Evolutionary conservation across 1,284 basidiomycete genomes (phyloP), one percentile per base, ranked within the genome.

Genomic region (Leccinum angustisporum): DNA sequence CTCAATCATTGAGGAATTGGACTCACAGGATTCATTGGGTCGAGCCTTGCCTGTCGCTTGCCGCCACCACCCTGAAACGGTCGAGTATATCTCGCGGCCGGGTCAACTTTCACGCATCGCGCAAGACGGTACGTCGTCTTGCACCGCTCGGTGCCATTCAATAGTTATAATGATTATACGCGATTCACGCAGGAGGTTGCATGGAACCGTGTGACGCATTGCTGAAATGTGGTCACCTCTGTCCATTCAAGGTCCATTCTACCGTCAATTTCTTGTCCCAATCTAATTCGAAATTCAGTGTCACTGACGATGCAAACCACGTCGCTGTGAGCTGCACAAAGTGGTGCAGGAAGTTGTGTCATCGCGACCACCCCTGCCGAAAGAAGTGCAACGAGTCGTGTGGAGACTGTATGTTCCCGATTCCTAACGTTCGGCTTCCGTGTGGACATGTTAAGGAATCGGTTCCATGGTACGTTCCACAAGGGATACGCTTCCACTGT

Each of bases 221-320:
- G 34, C 75, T 90, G n/a, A 69, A 74, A n/a, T 92, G 90, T 67
- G 90, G 90, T 2, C 90, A 92, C 66, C 72, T 78, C 4, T 92
- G 90, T 69, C 83, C 82, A 0, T 87, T 80, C 63, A 85, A 85
- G 78, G 87, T 13, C 27, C n/a, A 1, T 4, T 48, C 31, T 30
- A 5, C 31, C 8, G 1, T 61, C 27, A 4, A 2, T 43, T 14
- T 1, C 10, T 25, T 11, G 7, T 18, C 50, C 4, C 43, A 33
- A 36, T 21, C 52, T 3, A 51, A 33, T 11, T 48, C 13, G n/a
- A 40, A 40, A 52, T 58, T 46, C 43, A 90, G 86, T 92, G 90
- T 63, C 90, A 92, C 68, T 80, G 87, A 88, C 61, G 85, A 86
- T 64, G 78, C 79, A 0, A 77, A 80, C 9, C 88, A 91, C 66